phyloP scores from a whole-genome alignment of 495 filamentous ascomycete genomes.

The Halenospora varia region DNA sequence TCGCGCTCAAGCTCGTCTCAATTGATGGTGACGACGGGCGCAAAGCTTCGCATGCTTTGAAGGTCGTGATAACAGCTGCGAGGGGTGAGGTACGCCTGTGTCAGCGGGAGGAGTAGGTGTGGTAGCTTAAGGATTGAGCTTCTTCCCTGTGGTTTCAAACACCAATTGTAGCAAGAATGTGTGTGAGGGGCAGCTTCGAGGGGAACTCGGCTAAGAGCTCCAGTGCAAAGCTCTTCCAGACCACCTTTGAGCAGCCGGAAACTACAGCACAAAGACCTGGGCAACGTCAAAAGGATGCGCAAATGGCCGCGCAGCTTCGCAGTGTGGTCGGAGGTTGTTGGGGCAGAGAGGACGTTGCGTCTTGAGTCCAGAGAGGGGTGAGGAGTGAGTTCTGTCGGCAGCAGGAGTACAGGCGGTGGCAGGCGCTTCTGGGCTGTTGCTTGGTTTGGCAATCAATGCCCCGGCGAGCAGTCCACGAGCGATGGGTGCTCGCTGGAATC shows the following conservation, averaged over 20 bases:
- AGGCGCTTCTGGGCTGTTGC: not conserved
- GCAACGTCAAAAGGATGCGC: no score
- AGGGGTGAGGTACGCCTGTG: not conserved
- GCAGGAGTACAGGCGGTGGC: no score
- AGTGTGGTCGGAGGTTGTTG: no score
- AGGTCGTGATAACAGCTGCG: not conserved
- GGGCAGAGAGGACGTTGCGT: no score
- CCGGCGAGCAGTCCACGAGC: no score
- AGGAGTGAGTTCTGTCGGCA: no score
- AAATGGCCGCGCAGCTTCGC: no score
- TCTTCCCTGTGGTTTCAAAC: slow-evolving; percentile 17
- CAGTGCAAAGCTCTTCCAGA: not conserved
- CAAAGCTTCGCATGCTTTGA: slow-evolving; percentile 10
- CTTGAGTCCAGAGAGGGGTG: no score
- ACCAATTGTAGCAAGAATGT: slow-evolving; percentile 23
- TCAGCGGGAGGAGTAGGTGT: not conserved
- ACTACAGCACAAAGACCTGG: no score
- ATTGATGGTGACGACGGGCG: slow-evolving; percentile 12
- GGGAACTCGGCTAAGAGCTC: not conserved
- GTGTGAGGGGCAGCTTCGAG: slow-evolving; percentile 1
- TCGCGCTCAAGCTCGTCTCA: slow-evolving; percentile 2
- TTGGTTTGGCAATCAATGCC: not conserved
- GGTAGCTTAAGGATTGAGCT: slow-evolving; percentile 18
- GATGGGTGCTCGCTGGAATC: no score
- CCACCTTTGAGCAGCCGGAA: slow-evolving; percentile 3